Conservation (phyloP, 441 rosid species). For the Euphorbia schlechtendalii region DNA sequence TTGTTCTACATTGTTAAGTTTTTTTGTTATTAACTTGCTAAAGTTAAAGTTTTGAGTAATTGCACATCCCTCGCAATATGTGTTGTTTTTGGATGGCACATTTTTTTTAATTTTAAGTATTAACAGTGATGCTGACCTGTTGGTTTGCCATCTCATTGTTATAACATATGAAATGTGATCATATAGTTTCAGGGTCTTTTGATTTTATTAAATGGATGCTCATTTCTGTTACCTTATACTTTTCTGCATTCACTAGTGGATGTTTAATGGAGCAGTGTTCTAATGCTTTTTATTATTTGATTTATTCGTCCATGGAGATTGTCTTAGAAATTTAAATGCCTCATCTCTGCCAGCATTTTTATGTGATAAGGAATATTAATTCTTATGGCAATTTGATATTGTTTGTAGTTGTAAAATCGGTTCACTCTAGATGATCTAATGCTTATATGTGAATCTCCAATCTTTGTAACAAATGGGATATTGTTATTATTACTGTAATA, state of each 20-base stretch:
- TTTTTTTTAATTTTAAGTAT: background rate
- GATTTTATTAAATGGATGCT: background rate
- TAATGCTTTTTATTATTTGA: background rate
- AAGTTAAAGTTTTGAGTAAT: too few relatives aligned
- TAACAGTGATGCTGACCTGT: background rate
- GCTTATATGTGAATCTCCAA: background rate
- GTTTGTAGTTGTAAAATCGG: background rate
- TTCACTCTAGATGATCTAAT: background rate
- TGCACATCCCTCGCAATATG: too few relatives aligned
- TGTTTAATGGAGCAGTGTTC: background rate
- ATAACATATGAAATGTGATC: background rate
- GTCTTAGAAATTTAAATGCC: too few relatives aligned
- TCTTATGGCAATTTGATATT: background rate
- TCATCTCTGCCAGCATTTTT: too few relatives aligned
- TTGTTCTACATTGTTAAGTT: background rate
- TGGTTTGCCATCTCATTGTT: slow-evolving; percentile 1
- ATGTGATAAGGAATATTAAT: background rate
- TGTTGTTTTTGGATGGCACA: background rate
- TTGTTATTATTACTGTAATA: background rate
- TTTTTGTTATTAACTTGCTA: background rate
- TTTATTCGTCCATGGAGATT: too few relatives aligned
- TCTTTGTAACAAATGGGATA: background rate
- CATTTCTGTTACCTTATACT: background rate
- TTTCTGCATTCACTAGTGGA: background rate
- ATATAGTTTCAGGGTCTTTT: background rate